Base-by-base conservation (phyloP, 164 flowering plant species). In the Vitis rotundifolia region DNA sequence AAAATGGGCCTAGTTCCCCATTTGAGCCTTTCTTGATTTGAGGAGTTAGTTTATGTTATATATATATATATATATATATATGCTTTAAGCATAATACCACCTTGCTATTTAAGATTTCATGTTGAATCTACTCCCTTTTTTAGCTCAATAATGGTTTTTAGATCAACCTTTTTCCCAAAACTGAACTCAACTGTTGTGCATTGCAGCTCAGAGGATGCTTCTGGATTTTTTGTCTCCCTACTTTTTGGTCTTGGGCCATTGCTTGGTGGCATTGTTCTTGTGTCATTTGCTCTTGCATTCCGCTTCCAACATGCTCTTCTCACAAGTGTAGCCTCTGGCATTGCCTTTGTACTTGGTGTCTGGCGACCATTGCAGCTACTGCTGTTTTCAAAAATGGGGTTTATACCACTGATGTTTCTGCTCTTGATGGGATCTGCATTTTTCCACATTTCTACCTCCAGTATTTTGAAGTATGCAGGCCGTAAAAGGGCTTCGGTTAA, bases 211-310 rank as follows among this genome's bases (percentile, higher is more conserved):
- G 93, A 91, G 75, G 94, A 89, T 74, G 86, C 91, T 48, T 91
- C 92, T 18, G 98, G 97, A 37, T 89, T 91, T 79, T 78, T 95
- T 31, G 93, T 91, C 26, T 95, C 98, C 9, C 73, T 91, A 44
- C 96, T 95, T 37, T 95, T 93, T 78, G 98, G 98, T 67, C 90
- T 95, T 13, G 98, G 99, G 48, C 99, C 99, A 51, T 79, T 95
- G 59, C 78, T 95, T 19, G 99, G 99, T 31, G 99, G 99, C 31
- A 11, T 78, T 44, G 53, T 83, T 74, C 92, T 95, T 22, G 82
- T 95, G 50, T 79, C 88, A 56, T 84, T 87, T 75, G 94, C 96
- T 65, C 83, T 87, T 66, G 85, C 96, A 59, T 89, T 88, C 72
- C 81, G 52, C 49, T 86, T 93, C 53, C 97, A 90, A 68, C 97